phyloP scores from a whole-genome alignment of 805 yeast species.

The Dipodascus albidus region DNA sequence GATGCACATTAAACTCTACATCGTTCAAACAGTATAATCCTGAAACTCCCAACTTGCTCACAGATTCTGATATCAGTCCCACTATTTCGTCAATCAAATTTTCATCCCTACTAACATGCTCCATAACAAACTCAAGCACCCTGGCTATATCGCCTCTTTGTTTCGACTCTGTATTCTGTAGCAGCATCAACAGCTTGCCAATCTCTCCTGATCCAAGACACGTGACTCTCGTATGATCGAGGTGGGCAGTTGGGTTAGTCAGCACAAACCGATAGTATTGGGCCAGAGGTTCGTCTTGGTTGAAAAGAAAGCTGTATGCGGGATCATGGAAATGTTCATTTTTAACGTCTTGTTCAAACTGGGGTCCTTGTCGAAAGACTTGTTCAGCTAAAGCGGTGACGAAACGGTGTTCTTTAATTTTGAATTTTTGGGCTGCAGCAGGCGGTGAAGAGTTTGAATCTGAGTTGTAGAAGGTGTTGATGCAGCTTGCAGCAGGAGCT shows the following conservation, averaged over 20 bases:
- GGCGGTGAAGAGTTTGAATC: background rate
- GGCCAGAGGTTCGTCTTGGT: background rate
- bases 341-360: background rate
- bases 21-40: background rate
- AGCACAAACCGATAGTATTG: conserved; percentile 2
- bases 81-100: conserved; percentile 14
- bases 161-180: conserved; percentile 14
- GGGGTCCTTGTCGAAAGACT: background rate
- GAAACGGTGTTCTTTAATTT: background rate
- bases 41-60: background rate
- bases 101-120: conserved; percentile 14
- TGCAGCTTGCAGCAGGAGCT: background rate
- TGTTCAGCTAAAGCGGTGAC: background rate
- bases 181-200: conserved; percentile 16
- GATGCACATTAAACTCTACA: background rate
- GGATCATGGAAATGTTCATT: background rate
- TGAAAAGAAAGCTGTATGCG: background rate
- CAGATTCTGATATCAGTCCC: conserved; percentile 13
- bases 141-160: conserved; percentile 22
- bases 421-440: background rate
- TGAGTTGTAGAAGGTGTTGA: background rate
- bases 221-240: conserved; percentile 2
- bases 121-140: conserved; percentile 21
- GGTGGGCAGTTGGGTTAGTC: conserved; percentile 3
- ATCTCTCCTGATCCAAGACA: conserved; percentile 11